Conservation (phyloP, 1,284 basidiomycete genomes). For the Pterula multifida region DNA sequence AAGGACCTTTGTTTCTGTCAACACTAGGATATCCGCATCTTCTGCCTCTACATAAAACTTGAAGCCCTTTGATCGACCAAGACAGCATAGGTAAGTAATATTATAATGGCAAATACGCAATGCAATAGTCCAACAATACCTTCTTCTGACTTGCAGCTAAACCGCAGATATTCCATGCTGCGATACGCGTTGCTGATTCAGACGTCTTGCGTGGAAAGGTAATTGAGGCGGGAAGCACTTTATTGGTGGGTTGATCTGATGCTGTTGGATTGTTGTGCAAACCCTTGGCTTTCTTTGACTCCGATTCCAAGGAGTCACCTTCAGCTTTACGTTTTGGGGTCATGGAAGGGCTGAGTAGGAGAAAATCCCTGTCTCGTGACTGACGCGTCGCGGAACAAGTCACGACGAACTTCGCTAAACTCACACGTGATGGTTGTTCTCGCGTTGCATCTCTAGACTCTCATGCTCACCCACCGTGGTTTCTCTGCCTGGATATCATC, state of each 20-base stretch:
- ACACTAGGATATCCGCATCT: conserved; percentile 67
- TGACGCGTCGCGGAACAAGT: too few species aligned
- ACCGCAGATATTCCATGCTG: conserved; percentile 68
- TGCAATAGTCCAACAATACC: conserved; percentile 23
- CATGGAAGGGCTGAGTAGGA: too few species aligned
- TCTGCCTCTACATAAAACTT: conserved; percentile 72
- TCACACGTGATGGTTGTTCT: neutral
- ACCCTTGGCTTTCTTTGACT: conserved; percentile 10
- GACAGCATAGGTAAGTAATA: neutral
- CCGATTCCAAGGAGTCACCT: conserved; percentile 11
- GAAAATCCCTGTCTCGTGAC: too few species aligned
- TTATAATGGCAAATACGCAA: conserved; percentile 4
- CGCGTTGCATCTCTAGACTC: conserved; percentile 3
- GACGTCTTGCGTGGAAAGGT: conserved; percentile 36
- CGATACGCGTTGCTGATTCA: conserved; percentile 40
- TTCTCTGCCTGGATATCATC: conserved; percentile 54
- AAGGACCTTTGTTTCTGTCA: conserved; percentile 72
- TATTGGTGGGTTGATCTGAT: conserved; percentile 60
- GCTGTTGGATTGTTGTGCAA: conserved; percentile 11
- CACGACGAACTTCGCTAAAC: too few species aligned
- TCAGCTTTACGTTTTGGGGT: conserved; percentile 20
- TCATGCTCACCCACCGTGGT: conserved; percentile 41
- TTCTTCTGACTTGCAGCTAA: conserved; percentile 61
- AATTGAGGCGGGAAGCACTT: conserved; percentile 52
- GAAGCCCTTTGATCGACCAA: conserved; percentile 51